Percentiles rank a stretch among this genome's conserved stretches.
Evolutionary conservation across 2,329 filamentous ascomycete genomes (phyloP).

Genomic region (Paecilomyces variotii): DNA sequence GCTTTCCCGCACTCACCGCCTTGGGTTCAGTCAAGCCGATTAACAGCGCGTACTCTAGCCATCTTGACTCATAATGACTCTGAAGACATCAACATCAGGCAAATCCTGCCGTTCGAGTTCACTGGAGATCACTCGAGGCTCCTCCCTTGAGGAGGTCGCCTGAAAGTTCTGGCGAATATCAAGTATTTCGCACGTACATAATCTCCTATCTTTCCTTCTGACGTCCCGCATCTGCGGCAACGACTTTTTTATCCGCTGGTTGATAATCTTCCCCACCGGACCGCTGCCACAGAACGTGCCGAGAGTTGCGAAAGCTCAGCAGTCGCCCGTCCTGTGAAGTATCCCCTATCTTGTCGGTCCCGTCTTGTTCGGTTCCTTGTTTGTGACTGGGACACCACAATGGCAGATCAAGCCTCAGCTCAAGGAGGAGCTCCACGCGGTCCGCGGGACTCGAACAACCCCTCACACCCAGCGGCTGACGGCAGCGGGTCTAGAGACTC

Average conservation of each 20-base stretch:
- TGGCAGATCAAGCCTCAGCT: conserved; percentile 6
- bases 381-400: conserved; percentile 4
- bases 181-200: background rate
- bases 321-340: background rate
- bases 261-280: background rate
- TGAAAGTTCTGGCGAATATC: background rate
- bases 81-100: background rate
- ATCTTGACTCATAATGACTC: background rate
- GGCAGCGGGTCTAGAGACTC: conserved; percentile 24
- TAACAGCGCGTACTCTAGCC: background rate
- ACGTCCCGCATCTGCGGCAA: background rate
- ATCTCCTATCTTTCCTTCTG: background rate
- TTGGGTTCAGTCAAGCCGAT: background rate
- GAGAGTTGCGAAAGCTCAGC: background rate
- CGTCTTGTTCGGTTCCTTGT: background rate
- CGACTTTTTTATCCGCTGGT: conserved; percentile 14
- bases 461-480: conserved; percentile 16
- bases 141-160: background rate
- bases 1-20: background rate
- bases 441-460: conserved; percentile 27
- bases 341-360: background rate
- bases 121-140: background rate
- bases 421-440: conserved; percentile 7
- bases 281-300: background rate
- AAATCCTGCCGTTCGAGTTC: background rate